phyloP scores from a whole-genome alignment of 2,329 filamentous ascomycete species.

The Annulohypoxylon truncatum region DNA sequence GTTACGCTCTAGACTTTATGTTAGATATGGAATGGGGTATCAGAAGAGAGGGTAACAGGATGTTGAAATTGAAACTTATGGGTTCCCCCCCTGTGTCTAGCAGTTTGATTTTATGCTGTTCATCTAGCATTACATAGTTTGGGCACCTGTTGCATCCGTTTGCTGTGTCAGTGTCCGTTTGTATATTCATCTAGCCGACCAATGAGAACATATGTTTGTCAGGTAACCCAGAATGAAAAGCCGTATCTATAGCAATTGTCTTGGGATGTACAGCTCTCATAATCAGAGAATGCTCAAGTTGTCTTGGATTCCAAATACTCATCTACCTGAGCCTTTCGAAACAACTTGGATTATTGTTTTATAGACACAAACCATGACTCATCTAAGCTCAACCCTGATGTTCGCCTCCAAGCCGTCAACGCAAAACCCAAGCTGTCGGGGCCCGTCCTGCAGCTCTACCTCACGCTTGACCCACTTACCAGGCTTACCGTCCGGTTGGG shows the following conservation, averaged over 20 bases:
- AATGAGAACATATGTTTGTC: conserved; percentile 19
- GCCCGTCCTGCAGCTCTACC: conserved; percentile 82
- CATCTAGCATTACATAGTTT: conserved; percentile 12
- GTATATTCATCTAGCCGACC: conserved; percentile 12
- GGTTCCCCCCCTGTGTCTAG: neutral
- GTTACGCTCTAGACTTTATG: neutral
- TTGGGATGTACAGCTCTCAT: neutral
- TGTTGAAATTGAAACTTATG: neutral
- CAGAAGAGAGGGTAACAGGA: neutral
- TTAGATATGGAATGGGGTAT: neutral
- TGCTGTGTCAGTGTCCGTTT: conserved; percentile 26
- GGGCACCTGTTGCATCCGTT: conserved; percentile 18
- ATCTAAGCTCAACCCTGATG: conserved; percentile 73
- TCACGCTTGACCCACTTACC: conserved; percentile 80
- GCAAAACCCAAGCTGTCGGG: conserved; percentile 83
- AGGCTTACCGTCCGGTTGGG: conserved; percentile 50
- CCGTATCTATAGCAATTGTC: conserved; percentile 10
- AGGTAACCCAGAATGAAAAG: conserved; percentile 5
- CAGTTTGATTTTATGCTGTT: conserved; percentile 4
- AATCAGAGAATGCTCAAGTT: neutral
- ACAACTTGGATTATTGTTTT: conserved; percentile 5
- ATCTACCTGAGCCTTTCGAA: neutral
- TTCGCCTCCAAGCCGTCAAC: conserved; percentile 78
- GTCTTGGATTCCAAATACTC: neutral
- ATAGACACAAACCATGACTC: neutral